These are phyloP conservation scores for Medicago lupulina DNA, from an alignment of 306 rosid genomes.

Conservation along the genomic window DNA sequence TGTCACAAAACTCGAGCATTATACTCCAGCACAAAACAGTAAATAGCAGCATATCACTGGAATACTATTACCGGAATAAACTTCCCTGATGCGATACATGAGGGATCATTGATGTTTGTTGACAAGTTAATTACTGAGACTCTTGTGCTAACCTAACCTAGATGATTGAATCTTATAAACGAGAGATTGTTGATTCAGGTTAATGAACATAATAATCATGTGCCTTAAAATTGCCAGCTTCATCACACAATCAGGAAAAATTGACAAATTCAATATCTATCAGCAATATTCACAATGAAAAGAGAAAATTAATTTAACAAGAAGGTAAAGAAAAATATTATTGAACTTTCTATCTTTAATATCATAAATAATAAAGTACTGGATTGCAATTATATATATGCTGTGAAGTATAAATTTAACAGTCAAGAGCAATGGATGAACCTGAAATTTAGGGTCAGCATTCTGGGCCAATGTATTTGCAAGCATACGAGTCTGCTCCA, in stretches of 20 bases:
- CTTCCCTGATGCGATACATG: background rate
- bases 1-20: constrained; percentile 20
- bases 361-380: constrained; percentile 3
- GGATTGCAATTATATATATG: constrained; percentile 24
- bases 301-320: constrained; percentile 13
- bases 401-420: constrained; percentile 32
- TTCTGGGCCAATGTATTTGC: constrained; percentile 93
- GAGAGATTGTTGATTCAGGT: background rate
- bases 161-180: constrained; percentile 12
- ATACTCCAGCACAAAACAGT: background rate
- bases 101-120: background rate
- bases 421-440: constrained; percentile 43
- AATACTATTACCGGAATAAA: constrained; percentile 7
- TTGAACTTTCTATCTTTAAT: constrained; percentile 22
- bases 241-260: background rate
- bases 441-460: constrained; percentile 97
- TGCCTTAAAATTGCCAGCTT: background rate
- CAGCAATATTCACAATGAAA: constrained; percentile 9
- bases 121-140: constrained; percentile 6
- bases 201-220: constrained; percentile 9
- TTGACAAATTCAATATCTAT: constrained; percentile 21
- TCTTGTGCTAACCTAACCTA: constrained; percentile 4
- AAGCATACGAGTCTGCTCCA: constrained; percentile 96
- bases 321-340: constrained; percentile 11
- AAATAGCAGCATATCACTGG: background rate